phyloP scores from a whole-genome alignment of 345 rosid genomes.

The Eucalyptus grandis region DNA sequence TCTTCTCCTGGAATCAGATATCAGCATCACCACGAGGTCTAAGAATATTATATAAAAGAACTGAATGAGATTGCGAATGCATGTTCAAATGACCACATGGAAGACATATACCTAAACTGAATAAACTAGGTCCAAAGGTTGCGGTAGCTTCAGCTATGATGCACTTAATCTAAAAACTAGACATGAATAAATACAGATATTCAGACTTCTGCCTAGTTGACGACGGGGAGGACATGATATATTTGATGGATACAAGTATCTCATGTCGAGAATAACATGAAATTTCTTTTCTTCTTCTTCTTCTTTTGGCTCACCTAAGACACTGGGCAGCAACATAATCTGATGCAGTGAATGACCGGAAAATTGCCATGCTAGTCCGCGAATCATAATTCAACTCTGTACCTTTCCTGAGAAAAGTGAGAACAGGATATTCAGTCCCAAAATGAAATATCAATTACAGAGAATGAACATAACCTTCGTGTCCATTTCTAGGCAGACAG shows the following conservation, averaged over 20 bases:
- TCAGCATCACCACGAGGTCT: neutral
- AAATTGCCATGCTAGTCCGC: conserved; percentile 56
- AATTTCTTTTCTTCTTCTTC: neutral
- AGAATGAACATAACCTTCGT: neutral
- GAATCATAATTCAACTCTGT: conserved; percentile 44
- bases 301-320: conserved; percentile 36
- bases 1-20: conserved; percentile 45
- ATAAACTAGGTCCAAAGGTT: neutral
- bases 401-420: conserved; percentile 37
- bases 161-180: neutral
- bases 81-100: neutral
- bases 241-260: neutral
- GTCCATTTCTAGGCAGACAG: neutral
- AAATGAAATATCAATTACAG: neutral
- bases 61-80: neutral
- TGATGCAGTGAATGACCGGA: conserved; percentile 66
- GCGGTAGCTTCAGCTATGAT: neutral
- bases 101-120: neutral
- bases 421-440: neutral
- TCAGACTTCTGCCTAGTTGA: neutral
- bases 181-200: neutral
- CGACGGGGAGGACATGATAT: neutral
- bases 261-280: neutral
- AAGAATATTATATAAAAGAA: neutral
- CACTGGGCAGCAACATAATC: conserved; percentile 73